Evolutionary conservation across 345 rosid species (phyloP).

Genomic region (Dovyalis caffra): DNA sequence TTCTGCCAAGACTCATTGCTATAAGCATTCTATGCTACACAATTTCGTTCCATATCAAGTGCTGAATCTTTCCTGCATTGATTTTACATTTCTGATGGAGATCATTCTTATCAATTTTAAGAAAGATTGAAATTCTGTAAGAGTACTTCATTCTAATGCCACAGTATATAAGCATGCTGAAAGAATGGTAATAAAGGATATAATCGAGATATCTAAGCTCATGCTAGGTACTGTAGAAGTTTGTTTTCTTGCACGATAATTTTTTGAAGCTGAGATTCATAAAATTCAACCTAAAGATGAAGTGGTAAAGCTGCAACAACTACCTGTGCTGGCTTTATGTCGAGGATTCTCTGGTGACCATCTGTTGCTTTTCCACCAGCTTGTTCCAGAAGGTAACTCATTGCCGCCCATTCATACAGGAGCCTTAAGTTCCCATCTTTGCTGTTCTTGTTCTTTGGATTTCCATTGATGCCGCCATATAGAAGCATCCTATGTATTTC

Average conservation of each 20-base stretch:
- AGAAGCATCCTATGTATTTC: conserved; percentile 42
- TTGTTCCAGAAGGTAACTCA: conserved; percentile 42
- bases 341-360: conserved; percentile 40
- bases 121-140: not conserved
- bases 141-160: not conserved
- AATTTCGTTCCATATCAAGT: not conserved
- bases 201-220: conserved; percentile 4
- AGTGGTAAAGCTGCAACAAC: not conserved
- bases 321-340: conserved; percentile 41
- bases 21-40: not conserved
- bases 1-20: not conserved
- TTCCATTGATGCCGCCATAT: conserved; percentile 35
- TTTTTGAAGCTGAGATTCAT: not conserved
- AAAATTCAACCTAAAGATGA: not conserved
- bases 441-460: conserved; percentile 33
- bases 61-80: not conserved
- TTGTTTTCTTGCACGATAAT: conserved; percentile 25
- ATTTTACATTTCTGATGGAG: not conserved
- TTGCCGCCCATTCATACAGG: conserved; percentile 40
- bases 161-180: not conserved
- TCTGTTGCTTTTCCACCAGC: conserved; percentile 43
- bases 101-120: not conserved
- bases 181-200: not conserved
- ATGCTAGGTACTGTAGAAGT: conserved; percentile 34
- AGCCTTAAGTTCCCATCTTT: conserved; percentile 38